Evolutionary conservation across 2,329 filamentous ascomycete species (phyloP), one percentile per base, ranked within the genome.

Genomic region (Fusarium secorum): DNA sequence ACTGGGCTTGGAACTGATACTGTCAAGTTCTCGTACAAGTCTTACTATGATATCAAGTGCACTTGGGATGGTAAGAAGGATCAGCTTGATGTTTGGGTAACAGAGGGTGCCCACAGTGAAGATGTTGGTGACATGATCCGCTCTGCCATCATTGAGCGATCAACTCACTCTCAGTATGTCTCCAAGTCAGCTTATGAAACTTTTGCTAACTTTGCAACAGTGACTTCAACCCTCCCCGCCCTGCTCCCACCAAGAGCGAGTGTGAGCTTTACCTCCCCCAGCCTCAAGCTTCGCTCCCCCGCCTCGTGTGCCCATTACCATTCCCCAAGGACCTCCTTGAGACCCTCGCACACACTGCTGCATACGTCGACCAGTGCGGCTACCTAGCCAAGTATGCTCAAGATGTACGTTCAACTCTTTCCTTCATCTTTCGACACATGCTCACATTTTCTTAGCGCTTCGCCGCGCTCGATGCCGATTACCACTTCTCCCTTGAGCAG

Each of bases 361-460:
- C 71, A 11, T 73, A 64, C 42, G 46, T 63, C 0, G 71, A 73
- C 11, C 63, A 72, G 22, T 68, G 66, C 7, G 71, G 71, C 1
- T 73, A 74, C n/a, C 51, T 71, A 1, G 71, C 70, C 35, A 71
- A 70, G 24, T 70, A 74, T 36, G 70, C 70, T 5, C 39, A 64
- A 1, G 65, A 66, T 7, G 70, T 70, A 71, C 0, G 52, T 39
- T 18, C 0, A 5, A 11, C 3, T 2, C 0, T 1, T 4, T 4
- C 2, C 6, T 18, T 2, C 1, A 10, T 30, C 5, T 4, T 10
- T 1, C 0, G 20, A 7, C 1, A 5, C 1, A 15, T n/a, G 6
- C 39, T 62, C 7, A 56, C 13, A 8, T 2, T 3, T 3, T 2
- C 3, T 17, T 5, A 65, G 62, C 62, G 39, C 3, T 64, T 49